Percentiles rank a stretch among this genome's conserved stretches.
These are phyloP conservation scores for Selenicereus undatus DNA, from an alignment of 148 eudicot genomes.

Conservation along the genomic window DNA sequence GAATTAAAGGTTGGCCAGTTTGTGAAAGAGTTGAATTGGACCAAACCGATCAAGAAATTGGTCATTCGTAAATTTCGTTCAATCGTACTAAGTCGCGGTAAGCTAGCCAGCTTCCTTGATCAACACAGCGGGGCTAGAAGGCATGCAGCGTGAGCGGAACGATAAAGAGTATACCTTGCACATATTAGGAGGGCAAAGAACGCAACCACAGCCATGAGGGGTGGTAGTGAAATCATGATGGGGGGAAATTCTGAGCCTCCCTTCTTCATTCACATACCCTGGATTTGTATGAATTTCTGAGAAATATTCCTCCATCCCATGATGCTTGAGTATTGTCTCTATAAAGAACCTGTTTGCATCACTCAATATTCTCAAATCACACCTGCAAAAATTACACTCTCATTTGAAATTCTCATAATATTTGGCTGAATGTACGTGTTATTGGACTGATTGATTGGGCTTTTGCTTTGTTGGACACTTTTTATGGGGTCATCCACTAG, in stretches of 20 bases:
- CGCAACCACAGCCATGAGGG: constrained; percentile 69
- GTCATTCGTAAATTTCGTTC: not conserved
- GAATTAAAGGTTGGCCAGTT: too few species aligned
- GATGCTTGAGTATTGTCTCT: constrained; percentile 71
- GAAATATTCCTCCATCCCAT: constrained; percentile 52
- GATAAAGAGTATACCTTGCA: constrained; percentile 59
- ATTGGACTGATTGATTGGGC: not conserved
- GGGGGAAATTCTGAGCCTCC: constrained; percentile 63
- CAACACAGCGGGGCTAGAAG: not conserved
- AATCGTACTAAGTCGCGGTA: not conserved
- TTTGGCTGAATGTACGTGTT: not conserved
- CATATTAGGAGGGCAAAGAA: constrained; percentile 91
- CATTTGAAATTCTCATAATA: not conserved
- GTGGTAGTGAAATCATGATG: constrained; percentile 49
- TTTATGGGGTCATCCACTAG: not conserved
- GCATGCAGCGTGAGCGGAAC: not conserved
- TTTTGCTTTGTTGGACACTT: not conserved
- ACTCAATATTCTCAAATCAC: constrained; percentile 78
- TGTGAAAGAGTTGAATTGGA: too few species aligned
- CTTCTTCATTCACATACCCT: constrained; percentile 50
- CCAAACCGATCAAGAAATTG: too few species aligned
- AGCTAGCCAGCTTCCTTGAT: not conserved
- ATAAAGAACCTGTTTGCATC: constrained; percentile 82
- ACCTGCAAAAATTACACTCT: constrained; percentile 16
- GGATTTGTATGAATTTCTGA: constrained; percentile 76